These are phyloP conservation scores for Coniochaeta sp. DNA, from an alignment of 2,329 filamentous ascomycete species.

Conservation along the genomic window DNA sequence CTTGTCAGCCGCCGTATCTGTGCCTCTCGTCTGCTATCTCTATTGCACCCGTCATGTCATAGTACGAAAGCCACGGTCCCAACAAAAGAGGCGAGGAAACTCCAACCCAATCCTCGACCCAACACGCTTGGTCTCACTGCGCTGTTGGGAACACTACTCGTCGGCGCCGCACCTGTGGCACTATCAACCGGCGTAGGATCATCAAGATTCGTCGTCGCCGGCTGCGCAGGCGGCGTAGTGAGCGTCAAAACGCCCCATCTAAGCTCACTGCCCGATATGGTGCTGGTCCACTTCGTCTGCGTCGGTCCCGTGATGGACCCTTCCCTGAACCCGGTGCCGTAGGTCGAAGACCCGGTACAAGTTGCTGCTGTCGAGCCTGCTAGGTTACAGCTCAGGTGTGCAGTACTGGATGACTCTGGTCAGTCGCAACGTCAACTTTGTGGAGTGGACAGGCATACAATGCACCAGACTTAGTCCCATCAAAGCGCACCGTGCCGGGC, in stretches of 20 bases:
- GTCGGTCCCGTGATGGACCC: slow-evolving; percentile 33
- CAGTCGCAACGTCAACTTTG: not conserved
- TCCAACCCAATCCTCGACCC: not conserved
- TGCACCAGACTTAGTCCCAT: slow-evolving; percentile 33
- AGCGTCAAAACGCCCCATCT: slow-evolving; percentile 38
- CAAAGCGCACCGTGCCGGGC: slow-evolving; percentile 34
- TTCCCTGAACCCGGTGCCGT: slow-evolving; percentile 29
- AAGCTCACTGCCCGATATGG: slow-evolving; percentile 32
- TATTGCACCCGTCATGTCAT: not conserved
- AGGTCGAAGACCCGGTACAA: slow-evolving; percentile 42
- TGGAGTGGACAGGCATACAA: slow-evolving; percentile 29
- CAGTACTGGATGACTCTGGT: slow-evolving; percentile 26
- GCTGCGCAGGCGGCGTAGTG: slow-evolving; percentile 25
- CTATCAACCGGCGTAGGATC: slow-evolving; percentile 2
- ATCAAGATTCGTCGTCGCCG: slow-evolving; percentile 15
- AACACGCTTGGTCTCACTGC: not conserved
- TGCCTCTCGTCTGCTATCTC: not conserved
- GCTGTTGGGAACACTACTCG: not conserved
- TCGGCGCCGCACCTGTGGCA: not conserved
- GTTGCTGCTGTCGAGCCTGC: slow-evolving; percentile 34
- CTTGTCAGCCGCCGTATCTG: too few species aligned
- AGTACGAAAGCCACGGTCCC: not conserved
- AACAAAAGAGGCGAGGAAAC: not conserved
- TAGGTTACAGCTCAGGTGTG: slow-evolving; percentile 35
- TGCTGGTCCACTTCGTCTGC: slow-evolving; percentile 36